Conservation (phyloP, 495 filamentous ascomycete genomes). For the Penicillium longicatenatum region DNA sequence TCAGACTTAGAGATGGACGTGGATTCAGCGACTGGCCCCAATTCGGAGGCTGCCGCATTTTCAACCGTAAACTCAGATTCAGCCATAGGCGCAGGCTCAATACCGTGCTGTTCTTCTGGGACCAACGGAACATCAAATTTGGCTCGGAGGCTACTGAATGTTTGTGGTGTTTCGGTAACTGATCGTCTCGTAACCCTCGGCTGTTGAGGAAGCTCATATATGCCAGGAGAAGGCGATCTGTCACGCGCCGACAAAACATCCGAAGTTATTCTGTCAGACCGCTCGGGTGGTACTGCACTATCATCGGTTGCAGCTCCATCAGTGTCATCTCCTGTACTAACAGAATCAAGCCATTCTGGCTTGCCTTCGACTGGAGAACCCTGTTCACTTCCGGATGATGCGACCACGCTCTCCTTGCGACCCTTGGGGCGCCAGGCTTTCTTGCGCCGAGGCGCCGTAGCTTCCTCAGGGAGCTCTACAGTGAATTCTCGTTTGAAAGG, state of each 20-base stretch:
- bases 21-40: not conserved
- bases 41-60: not conserved
- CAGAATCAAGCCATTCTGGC: slow-evolving; percentile 27
- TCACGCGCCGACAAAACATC: slow-evolving; percentile 32
- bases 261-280: slow-evolving; percentile 28
- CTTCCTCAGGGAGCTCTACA: slow-evolving; percentile 71
- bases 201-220: slow-evolving; percentile 18
- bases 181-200: slow-evolving; percentile 24
- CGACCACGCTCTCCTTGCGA: slow-evolving; percentile 44
- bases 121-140: slow-evolving; percentile 45
- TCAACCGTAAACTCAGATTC: not conserved
- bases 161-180: slow-evolving; percentile 44
- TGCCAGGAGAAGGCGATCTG: slow-evolving; percentile 20
- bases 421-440: slow-evolving; percentile 69
- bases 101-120: slow-evolving; percentile 13
- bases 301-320: slow-evolving; percentile 45
- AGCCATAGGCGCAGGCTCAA: slow-evolving; percentile 25
- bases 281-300: slow-evolving; percentile 30
- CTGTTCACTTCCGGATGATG: slow-evolving; percentile 10
- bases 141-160: slow-evolving; percentile 46
- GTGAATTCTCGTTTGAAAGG: slow-evolving; percentile 79
- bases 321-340: slow-evolving; percentile 40
- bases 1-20: too few species aligned
- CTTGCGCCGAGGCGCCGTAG: slow-evolving; percentile 64
- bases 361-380: slow-evolving; percentile 14